Evolutionary conservation across 352 stramenopile genomes (phyloP), one percentile per base, ranked within the genome.

Genomic region (Elongisporangium anandrum): DNA sequence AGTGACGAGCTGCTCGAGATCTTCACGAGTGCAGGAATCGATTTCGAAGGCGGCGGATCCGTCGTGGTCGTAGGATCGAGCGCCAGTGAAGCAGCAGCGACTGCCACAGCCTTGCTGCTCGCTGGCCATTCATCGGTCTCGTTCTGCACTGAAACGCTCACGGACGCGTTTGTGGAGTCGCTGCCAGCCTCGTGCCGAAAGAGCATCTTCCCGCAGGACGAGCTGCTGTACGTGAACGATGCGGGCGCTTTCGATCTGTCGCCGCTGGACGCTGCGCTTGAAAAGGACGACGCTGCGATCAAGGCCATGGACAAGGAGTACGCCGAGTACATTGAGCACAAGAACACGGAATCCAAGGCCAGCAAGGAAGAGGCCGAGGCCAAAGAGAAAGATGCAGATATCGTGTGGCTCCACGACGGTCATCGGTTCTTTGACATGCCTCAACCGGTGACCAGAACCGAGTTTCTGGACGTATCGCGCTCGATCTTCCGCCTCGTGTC

Each of bases 391-490:
- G 54, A 73, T 24, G 70, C 87, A 16, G 60, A 73, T 54, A 64
- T 82, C 13, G 78, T 88, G 22, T 88, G 75, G 76, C 52, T 78
- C 34, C 70, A 78, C 21, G 66, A 82, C 26, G 77, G 73, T 3
- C 69, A 77, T 17, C 75, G 73, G 3, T 95, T 89, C 61, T 95
- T 95, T 61, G 84, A 91, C 34, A 93, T 95, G 83, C 85, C 85
- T 17, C 70, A 61, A 17, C 78, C 80, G 50, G 66, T 95, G 50
- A 84, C 60, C 38, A 93, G 91, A 60, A 21, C 48, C 16, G 69
- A 81, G 41, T 95, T 95, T 48, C 57, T 95, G 38, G 72, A 82
- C 50, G 66, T 78, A 12, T 90, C 83, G 34, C 67, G 68, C 29
- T 75, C 77, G 16, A 93, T 95, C 56, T 91, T 84, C 55, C 81